These are phyloP conservation scores for Cutaneotrichosporon sp. DNA, from an alignment of 1,284 basidiomycete species.

Conservation along the genomic window DNA sequence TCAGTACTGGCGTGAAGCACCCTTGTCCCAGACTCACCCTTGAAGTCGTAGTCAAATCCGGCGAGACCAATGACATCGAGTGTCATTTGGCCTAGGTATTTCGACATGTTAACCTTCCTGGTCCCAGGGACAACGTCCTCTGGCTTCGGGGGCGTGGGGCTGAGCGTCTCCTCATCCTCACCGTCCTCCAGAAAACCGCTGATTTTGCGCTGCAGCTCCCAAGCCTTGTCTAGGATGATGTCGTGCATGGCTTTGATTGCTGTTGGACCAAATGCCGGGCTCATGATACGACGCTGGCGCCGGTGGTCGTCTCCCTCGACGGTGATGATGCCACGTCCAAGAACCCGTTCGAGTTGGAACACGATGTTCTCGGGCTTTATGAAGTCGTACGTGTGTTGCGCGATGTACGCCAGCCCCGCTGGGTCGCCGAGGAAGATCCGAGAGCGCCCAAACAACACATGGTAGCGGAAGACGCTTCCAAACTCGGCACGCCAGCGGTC, in stretches of 20 bases:
- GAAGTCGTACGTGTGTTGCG: slow-evolving; percentile 59
- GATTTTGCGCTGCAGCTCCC: slow-evolving; percentile 50
- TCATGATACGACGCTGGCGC: slow-evolving; percentile 52
- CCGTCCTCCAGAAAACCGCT: slow-evolving; percentile 10
- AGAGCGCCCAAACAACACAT: slow-evolving; percentile 12
- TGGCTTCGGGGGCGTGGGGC: slow-evolving; percentile 14
- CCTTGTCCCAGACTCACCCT: background rate
- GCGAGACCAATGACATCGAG: slow-evolving; percentile 65
- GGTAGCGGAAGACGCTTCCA: slow-evolving; percentile 25
- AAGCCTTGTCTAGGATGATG: slow-evolving; percentile 62
- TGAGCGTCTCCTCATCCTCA: background rate
- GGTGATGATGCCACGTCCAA: slow-evolving; percentile 43
- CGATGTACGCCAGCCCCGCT: slow-evolving; percentile 58
- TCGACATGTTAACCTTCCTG: slow-evolving; percentile 53
- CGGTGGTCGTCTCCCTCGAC: slow-evolving; percentile 54
- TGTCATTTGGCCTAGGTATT: slow-evolving; percentile 58
- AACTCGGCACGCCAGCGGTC: slow-evolving; percentile 21
- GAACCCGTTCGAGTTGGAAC: slow-evolving; percentile 52
- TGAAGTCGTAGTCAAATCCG: slow-evolving; percentile 60
- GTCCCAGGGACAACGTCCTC: slow-evolving; percentile 10
- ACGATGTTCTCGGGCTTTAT: slow-evolving; percentile 62
- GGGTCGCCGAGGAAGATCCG: slow-evolving; percentile 60
- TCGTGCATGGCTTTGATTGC: slow-evolving; percentile 51
- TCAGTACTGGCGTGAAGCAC: background rate
- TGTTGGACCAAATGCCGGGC: slow-evolving; percentile 48